Base-by-base conservation (phyloP, 2,329 filamentous ascomycete species). In the Neonectria neomacrospora region DNA sequence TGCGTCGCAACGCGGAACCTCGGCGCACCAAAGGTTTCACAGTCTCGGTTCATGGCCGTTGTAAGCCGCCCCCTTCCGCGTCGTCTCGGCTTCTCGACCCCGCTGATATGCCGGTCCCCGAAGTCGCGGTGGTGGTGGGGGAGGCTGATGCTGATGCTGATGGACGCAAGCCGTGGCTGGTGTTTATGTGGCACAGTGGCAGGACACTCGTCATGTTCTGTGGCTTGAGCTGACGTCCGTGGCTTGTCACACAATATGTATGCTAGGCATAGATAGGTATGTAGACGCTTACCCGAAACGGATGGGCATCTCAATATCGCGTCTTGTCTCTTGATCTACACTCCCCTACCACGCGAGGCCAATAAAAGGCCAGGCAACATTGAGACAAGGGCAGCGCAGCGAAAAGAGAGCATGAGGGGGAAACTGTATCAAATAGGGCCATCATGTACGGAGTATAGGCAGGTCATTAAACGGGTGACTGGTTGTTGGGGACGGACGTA, bases 141-240 rank as follows among this genome's bases (percentile, higher is more conserved):
- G 70, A 72, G 68, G 70, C 69, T 72, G 70, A 59, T 48, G 52
- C n/a, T n/a, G n/a, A n/a, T n/a, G n/a, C n/a, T n/a, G n/a, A n/a
- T n/a, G n/a, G n/a, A n/a, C n/a, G n/a, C 52, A n/a, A 37, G 32
- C 20, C n/a, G 44, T 50, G 54, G 54, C 54, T 50, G 30, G 39
- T 10, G 20, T 4, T 5, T 18, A 6, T 28, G 42, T 48, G 42
- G 54, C 54, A 30, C 23, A 47, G 44, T 9, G 8, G 1, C 1
- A 7, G 20, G n/a, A 18, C 26, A 7, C 23, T n/a, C 41, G 53
- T 53, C 34, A 44, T 44, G 34, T n/a, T n/a, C 6, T 65, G 57
- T 68, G 67, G 67, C 67, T 68, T 22, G 20, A 10, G 4, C 23
- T 26, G 6, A 8, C 14, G 14, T 5, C 16, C 23, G 23, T 26